Percentiles rank a stretch among this genome's conserved stretches.
Conservation (phyloP, 176 grass and related monocot species). For the Oryza longistaminata region DNA sequence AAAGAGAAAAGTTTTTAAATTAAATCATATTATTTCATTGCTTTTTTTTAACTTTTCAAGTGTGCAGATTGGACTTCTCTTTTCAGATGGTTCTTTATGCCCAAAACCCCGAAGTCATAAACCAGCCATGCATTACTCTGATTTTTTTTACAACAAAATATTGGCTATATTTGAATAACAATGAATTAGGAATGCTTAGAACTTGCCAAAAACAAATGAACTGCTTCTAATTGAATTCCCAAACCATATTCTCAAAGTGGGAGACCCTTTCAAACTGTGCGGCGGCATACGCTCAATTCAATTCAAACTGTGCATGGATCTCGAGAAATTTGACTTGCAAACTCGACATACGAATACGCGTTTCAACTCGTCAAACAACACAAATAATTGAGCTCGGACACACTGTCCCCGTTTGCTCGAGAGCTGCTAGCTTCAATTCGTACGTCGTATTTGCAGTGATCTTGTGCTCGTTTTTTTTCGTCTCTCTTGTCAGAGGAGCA, state of each 20-base stretch:
- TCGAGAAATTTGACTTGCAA: not conserved
- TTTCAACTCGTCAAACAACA: constrained; percentile 12
- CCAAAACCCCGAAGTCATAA: not conserved
- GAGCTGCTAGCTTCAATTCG: no score
- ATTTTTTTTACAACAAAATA: not conserved
- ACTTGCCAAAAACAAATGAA: not conserved
- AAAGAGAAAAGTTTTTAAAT: not conserved
- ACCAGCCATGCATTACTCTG: not conserved
- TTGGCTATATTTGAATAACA: not conserved
- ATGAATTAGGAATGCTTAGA: not conserved
- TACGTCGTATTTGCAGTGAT: not conserved
- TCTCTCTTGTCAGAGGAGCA: constrained; percentile 14
- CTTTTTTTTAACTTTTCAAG: not conserved
- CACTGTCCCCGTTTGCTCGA: not conserved
- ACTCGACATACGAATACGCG: not conserved
- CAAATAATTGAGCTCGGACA: not conserved
- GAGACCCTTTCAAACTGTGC: not conserved
- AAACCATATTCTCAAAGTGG: no score
- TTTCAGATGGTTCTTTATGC: not conserved
- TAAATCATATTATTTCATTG: not conserved
- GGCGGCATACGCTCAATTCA: not conserved
- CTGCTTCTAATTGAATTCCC: not conserved
- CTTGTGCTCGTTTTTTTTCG: not conserved
- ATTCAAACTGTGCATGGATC: not conserved
- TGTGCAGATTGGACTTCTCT: not conserved